Base-by-base conservation (phyloP, 768 basidiomycete genomes). In the Artomyces pyxidatus region DNA sequence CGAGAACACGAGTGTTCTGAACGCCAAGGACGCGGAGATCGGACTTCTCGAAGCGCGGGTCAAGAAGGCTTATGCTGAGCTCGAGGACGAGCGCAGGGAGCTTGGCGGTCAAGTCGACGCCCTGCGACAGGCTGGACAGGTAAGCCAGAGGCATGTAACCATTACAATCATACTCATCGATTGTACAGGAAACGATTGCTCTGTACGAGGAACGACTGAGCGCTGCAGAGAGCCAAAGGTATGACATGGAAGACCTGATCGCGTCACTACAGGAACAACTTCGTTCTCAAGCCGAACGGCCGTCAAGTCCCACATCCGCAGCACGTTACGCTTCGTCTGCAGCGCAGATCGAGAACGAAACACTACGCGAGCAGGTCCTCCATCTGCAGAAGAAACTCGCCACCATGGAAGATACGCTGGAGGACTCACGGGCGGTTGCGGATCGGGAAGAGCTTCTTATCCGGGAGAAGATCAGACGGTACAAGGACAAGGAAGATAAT, bases 291-390 rank as follows among this genome's bases (percentile, higher is more conserved):
- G 53, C 64, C 6, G 14, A 14, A 14, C 62, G 65, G 19, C 64
- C 65, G 16, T 59, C 60, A 16, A 67, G 71, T 42, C 63, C 73
- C 29, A 50, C 62, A 30, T 61, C 68, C 4, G 54, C 60, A 8
- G 62, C 69, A 1, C 67, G 66, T 6, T 68, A 70, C 23, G 71
- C 77, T 4, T 67, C 78, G 4, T 83, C 89, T 8, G 94, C 93
- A 0, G 77, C 83, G 2, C 81, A 91, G 60, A 98, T 99, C 54
- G 94, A 99, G 65, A 97, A 97, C 59, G 93, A 98, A 63, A 84
- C 80, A 12, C 77, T 97, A 11, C 81, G 77, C 14, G 93, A 94
- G 25, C 94, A 99, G 63, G 75, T 91, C n/a, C 77, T 80, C 35
- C 89, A 98, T 65, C 71, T 95, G 28, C 85, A 90, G 61, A 80